Evolutionary conservation across 805 yeast genomes (phyloP).

Genomic region (Candida wancherniae): DNA sequence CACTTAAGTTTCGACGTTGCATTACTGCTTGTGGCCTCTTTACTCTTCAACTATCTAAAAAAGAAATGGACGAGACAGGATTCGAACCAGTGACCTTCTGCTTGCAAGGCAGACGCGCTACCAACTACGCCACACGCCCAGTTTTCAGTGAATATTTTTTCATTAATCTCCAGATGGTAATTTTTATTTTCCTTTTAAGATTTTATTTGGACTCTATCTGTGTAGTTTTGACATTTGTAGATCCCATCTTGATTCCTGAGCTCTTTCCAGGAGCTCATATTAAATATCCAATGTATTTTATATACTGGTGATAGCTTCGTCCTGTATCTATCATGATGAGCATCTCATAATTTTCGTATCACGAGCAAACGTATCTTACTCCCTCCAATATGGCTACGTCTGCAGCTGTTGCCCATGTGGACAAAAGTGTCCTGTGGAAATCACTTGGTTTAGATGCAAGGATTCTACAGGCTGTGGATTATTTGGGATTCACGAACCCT

Average conservation of each 20-base stretch:
- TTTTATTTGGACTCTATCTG: no score
- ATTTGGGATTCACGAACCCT: conserved; percentile 77
- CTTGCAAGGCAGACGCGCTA: conserved; percentile 80
- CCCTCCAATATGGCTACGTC: conserved; percentile 20
- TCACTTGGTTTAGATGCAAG: conserved; percentile 78
- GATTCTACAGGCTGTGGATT: conserved; percentile 75
- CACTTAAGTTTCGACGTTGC: no score
- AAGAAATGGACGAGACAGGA: conserved; percentile 64
- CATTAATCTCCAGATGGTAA: no score
- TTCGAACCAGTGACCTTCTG: conserved; percentile 73
- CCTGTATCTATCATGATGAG: conserved; percentile 15
- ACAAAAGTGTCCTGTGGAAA: conserved; percentile 67
- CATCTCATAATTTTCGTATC: conserved; percentile 14
- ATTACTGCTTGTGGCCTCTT: no score
- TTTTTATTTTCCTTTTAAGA: no score
- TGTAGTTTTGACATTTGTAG: no score
- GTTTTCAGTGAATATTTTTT: no score
- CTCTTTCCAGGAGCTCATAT: no score
- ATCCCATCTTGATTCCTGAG: no score
- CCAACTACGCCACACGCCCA: conserved; percentile 85
- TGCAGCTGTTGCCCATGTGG: conserved; percentile 68
- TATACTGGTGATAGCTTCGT: conserved; percentile 23
- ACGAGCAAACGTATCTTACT: not conserved
- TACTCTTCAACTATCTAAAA: conserved; percentile 5
- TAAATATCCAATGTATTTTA: no score